Percentiles rank a stretch among this genome's conserved stretches.
Evolutionary conservation across 768 basidiomycete species (phyloP).

Genomic region (Naganishia onofrii): DNA sequence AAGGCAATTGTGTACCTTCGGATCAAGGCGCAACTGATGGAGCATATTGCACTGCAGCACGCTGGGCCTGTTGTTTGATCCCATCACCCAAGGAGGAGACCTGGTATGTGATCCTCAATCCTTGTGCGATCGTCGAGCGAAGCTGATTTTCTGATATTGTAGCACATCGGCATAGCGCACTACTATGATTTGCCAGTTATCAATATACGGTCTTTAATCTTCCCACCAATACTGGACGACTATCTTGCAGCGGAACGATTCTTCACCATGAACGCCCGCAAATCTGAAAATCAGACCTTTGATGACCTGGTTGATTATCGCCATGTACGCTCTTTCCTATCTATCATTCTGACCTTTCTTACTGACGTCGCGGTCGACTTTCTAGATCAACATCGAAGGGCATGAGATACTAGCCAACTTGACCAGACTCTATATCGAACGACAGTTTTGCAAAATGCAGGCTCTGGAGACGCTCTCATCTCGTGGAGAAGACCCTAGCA

Average conservation of each 20-base stretch:
- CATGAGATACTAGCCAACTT: conserved; percentile 25
- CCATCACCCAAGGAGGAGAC: conserved; percentile 8
- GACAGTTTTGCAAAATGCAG: conserved; percentile 24
- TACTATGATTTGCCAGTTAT: conserved; percentile 49
- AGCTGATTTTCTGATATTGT: neutral
- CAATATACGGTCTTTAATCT: conserved; percentile 40
- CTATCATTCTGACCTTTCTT: neutral
- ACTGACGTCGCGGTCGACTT: neutral
- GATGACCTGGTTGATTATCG: conserved; percentile 20
- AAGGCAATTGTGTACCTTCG: neutral
- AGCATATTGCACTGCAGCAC: neutral
- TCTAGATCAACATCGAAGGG: conserved; percentile 9
- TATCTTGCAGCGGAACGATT: conserved; percentile 14
- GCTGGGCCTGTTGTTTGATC: conserved; percentile 8
- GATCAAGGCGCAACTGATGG: neutral
- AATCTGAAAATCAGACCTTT: neutral
- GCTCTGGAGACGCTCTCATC: neutral
- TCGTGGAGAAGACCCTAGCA: neutral
- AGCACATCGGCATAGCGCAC: conserved; percentile 35
- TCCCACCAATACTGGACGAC: conserved; percentile 38
- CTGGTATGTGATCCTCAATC: neutral
- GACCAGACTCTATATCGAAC: conserved; percentile 8
- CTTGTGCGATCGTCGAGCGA: neutral
- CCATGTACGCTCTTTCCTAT: neutral
- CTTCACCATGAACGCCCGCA: conserved; percentile 2